Percentiles rank a stretch among this genome's conserved stretches.
These are phyloP conservation scores for Didymella sp. DNA, from an alignment of 2,329 filamentous ascomycete genomes.

Conservation along the genomic window DNA sequence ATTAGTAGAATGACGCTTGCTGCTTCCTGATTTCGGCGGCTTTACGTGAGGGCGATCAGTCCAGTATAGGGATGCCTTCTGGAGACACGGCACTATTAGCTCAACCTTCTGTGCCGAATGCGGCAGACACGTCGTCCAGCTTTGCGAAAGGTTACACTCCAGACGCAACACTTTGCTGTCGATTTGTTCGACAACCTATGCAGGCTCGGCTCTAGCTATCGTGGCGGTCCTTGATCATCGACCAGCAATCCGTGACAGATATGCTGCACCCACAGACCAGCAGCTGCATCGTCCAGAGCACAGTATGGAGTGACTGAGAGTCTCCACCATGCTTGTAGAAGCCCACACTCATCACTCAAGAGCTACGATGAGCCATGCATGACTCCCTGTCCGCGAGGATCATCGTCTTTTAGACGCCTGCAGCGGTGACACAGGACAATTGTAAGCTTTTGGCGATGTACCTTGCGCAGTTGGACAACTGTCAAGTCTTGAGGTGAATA, in stretches of 20 bases:
- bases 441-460: not conserved
- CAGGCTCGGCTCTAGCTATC: not conserved
- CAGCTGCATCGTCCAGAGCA: not conserved
- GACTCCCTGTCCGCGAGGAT: not conserved
- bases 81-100: conserved; percentile 5
- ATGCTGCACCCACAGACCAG: not conserved
- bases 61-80: conserved; percentile 7
- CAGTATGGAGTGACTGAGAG: not conserved
- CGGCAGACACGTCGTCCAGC: conserved; percentile 2
- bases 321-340: not conserved
- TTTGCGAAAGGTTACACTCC: conserved; percentile 6
- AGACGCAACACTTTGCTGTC: not conserved
- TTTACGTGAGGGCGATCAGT: conserved; percentile 6
- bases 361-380: not conserved
- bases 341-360: not conserved
- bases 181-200: not conserved
- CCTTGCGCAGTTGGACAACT: not conserved
- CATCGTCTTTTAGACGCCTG: not conserved
- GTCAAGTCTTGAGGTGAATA: not conserved
- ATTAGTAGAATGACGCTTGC: not conserved
- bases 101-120: conserved; percentile 1
- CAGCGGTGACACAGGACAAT: not conserved
- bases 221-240: not conserved
- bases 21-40: conserved; percentile 3
- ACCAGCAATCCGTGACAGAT: not conserved